Conservation (phyloP, 495 filamentous ascomycete species). For the Cenococcum geophilum region DNA sequence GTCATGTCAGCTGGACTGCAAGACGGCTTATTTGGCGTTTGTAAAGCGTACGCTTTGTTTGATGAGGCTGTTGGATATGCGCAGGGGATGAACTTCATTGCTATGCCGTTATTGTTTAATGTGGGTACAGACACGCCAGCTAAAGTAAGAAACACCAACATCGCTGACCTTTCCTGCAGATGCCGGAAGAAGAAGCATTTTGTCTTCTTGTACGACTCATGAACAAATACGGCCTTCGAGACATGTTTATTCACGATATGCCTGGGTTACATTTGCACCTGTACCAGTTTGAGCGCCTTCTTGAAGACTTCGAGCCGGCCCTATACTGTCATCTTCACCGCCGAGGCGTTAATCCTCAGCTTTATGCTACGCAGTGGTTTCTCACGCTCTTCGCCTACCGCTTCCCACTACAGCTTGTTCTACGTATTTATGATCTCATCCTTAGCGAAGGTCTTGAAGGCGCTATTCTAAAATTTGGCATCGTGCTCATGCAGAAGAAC, state of each 20-base stretch:
- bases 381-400: slow-evolving; percentile 98
- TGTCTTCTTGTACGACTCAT: slow-evolving; percentile 87
- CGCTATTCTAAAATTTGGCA: slow-evolving; percentile 85
- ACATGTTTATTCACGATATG: slow-evolving; percentile 95
- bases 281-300: slow-evolving; percentile 88
- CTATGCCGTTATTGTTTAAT: slow-evolving; percentile 96
- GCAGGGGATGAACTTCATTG: slow-evolving; percentile 98
- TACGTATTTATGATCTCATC: slow-evolving; percentile 95
- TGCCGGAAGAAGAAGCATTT: slow-evolving; percentile 97
- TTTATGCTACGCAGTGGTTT: slow-evolving; percentile 99
- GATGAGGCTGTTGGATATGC: slow-evolving; percentile 94
- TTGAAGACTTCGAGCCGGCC: slow-evolving; percentile 91
- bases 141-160: background rate
- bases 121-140: slow-evolving; percentile 45
- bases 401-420: slow-evolving; percentile 90
- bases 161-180: slow-evolving; percentile 45
- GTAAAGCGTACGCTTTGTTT: slow-evolving; percentile 95
- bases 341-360: slow-evolving; percentile 76
- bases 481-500: slow-evolving; percentile 94
- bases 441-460: slow-evolving; percentile 89
- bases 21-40: slow-evolving; percentile 88
- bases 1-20: slow-evolving; percentile 81
- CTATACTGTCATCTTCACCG: slow-evolving; percentile 92
- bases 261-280: slow-evolving; percentile 87
- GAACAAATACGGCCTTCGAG: slow-evolving; percentile 90